phyloP scores from a whole-genome alignment of 2,329 filamentous ascomycete species.

The Cryphonectria parasitica region DNA sequence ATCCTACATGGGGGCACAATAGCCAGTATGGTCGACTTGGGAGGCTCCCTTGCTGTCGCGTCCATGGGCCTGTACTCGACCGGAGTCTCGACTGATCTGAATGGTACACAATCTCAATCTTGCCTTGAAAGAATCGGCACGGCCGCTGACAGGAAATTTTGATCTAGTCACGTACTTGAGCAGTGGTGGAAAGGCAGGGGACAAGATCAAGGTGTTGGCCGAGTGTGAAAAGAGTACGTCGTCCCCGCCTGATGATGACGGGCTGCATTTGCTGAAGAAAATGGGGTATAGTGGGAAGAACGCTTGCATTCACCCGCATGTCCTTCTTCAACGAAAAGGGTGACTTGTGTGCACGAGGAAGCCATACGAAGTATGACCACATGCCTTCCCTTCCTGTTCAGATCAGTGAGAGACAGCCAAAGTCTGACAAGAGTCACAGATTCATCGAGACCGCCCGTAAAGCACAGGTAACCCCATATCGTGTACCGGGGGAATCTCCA shows the following conservation, averaged over 20 bases:
- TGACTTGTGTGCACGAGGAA: slow-evolving; percentile 64
- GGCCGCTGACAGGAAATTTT: slow-evolving; percentile 5
- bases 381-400: background rate
- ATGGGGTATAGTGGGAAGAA: slow-evolving; percentile 59
- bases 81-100: slow-evolving; percentile 68
- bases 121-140: background rate
- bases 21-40: slow-evolving; percentile 72
- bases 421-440: slow-evolving; percentile 10
- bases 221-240: slow-evolving; percentile 63
- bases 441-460: slow-evolving; percentile 24
- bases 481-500: background rate
- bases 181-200: slow-evolving; percentile 60
- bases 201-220: slow-evolving; percentile 59
- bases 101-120: slow-evolving; percentile 46
- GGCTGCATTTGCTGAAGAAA: slow-evolving; percentile 6
- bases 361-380: slow-evolving; percentile 65
- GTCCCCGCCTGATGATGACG: background rate
- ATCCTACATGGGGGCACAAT: slow-evolving; percentile 81
- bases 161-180: slow-evolving; percentile 64
- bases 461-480: slow-evolving; percentile 14
- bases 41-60: slow-evolving; percentile 67
- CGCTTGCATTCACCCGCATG: slow-evolving; percentile 63
- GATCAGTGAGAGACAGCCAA: no score
- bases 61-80: slow-evolving; percentile 66
- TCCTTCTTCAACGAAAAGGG: slow-evolving; percentile 63